Conservation (phyloP, 129 eudicot species). For the Flaveria robusta region DNA sequence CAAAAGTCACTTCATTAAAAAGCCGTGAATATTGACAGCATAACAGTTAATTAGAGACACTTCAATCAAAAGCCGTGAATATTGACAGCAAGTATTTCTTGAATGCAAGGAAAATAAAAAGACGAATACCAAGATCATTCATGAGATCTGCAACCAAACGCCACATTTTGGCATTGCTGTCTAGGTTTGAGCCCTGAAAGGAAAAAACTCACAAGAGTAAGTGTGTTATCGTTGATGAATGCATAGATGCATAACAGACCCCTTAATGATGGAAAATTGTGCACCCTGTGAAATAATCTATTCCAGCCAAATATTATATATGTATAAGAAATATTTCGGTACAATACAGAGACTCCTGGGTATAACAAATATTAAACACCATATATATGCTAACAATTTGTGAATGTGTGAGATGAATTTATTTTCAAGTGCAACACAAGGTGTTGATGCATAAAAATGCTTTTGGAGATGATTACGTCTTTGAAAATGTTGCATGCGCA, state of each 20-base stretch:
- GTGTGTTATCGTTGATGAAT: constrained; percentile 11
- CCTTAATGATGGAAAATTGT: neutral
- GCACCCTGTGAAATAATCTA: neutral
- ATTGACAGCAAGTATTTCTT: neutral
- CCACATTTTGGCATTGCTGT: constrained; percentile 98
- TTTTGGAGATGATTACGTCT: neutral
- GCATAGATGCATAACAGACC: neutral
- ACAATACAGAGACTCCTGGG: constrained; percentile 18
- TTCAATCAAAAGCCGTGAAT: constrained; percentile 1
- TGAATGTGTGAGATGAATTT: neutral
- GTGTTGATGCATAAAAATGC: constrained; percentile 14
- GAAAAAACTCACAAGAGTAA: constrained; percentile 21
- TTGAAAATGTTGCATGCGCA: neutral
- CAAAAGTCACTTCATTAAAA: neutral
- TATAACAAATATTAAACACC: neutral
- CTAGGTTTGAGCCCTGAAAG: constrained; percentile 92
- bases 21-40: no score
- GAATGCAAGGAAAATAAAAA: constrained; percentile 15
- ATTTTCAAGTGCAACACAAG: neutral
- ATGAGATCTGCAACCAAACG: constrained; percentile 99
- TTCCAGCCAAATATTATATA: neutral
- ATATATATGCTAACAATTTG: constrained; percentile 10
- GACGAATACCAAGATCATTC: constrained; percentile 91
- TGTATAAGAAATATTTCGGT: neutral
- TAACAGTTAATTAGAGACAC: constrained; percentile 13